Percentiles rank a stretch among this genome's conserved stretches.
Conservation (phyloP, 495 filamentous ascomycete genomes). For the Cryomyces antarcticus region DNA sequence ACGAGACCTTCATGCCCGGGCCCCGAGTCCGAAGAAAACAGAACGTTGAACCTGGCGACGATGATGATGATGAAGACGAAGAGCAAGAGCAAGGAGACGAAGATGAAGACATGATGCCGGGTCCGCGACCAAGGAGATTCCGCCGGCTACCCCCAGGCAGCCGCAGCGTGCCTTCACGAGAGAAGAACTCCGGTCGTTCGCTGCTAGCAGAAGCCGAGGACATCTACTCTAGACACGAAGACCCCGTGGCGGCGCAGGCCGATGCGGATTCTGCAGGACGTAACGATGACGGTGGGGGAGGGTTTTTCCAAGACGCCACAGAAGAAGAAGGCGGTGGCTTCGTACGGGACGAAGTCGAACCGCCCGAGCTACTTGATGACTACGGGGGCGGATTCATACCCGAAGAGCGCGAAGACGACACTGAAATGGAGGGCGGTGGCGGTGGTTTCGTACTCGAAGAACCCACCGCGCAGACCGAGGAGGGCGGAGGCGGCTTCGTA, state of each 20-base stretch:
- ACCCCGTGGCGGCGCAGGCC: too few relatives aligned
- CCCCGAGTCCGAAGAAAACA: too few relatives aligned
- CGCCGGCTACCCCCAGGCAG: too few relatives aligned
- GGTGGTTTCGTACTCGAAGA: constrained; percentile 9
- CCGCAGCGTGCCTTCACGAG: too few relatives aligned
- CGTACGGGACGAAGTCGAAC: not conserved
- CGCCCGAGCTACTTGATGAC: not conserved
- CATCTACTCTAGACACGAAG: too few relatives aligned
- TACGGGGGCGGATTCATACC: constrained; percentile 6
- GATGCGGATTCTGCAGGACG: too few relatives aligned
- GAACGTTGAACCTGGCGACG: too few relatives aligned
- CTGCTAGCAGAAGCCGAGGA: too few relatives aligned
- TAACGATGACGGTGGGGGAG: constrained; percentile 1
- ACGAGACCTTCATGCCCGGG: too few relatives aligned
- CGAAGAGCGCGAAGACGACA: constrained; percentile 3
- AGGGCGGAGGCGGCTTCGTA: constrained; percentile 6
- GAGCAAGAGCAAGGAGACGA: constrained; percentile 5
- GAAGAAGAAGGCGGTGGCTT: constrained; percentile 3
- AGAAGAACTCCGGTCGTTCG: too few relatives aligned
- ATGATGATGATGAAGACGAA: not conserved
- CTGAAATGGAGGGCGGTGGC: not conserved
- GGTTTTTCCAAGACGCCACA: constrained; percentile 11
- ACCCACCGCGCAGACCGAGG: not conserved
- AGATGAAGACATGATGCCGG: not conserved
- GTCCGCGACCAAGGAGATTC: too few relatives aligned